Base-by-base conservation (phyloP, 2,329 filamentous ascomycete genomes). In the Alternaria sp. region DNA sequence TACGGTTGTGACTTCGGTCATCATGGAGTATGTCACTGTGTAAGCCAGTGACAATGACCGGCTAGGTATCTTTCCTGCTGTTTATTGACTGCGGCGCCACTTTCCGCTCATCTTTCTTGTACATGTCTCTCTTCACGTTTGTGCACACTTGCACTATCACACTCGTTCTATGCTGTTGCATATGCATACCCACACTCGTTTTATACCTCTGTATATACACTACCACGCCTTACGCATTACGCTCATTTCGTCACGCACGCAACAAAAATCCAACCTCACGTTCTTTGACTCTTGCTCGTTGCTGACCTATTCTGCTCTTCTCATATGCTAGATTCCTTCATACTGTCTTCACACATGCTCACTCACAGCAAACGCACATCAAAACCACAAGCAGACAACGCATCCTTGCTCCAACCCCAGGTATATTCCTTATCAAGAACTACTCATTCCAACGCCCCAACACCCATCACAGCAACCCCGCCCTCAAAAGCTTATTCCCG, bases 401-500 rank as follows among this genome's bases (percentile, higher is more conserved):
- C 33, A 30, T 4, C 23, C 23, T 23, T 23, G 23, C 23, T 23
- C 5, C 23, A 23, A 4, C 5, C 5, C 23, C 4, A 23, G 4
- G 5, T 23, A 6, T 23, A 21, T 23, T 23, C 15, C 33, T 41
- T 8, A 4, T 4, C 15, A 41, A 41, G 3, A 0, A 41, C 9
- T 4, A 41, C 33, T 18, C 33, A 5, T 10, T 8, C 33, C 33
- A 41, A 41, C 4, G 15, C 7, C 15, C 33, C 33, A 41, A 5
- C 33, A 41, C 33, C 33, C 28, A 46, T 68, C 55, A 78, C 18
- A 78, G 25, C 18, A 77, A 64, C 1, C 77, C 76, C 11, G 71
- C 68, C 43, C 78, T 71, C 44, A 86, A 60, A n/a, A 86, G 65
- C 50, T 81, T 79, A 56, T 85, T 86, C 7, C 84, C 83, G 37